Evolutionary conservation across 345 rosid genomes (phyloP), one percentile per base, ranked within the genome.

Genomic region (Gynandropsis gynandra): DNA sequence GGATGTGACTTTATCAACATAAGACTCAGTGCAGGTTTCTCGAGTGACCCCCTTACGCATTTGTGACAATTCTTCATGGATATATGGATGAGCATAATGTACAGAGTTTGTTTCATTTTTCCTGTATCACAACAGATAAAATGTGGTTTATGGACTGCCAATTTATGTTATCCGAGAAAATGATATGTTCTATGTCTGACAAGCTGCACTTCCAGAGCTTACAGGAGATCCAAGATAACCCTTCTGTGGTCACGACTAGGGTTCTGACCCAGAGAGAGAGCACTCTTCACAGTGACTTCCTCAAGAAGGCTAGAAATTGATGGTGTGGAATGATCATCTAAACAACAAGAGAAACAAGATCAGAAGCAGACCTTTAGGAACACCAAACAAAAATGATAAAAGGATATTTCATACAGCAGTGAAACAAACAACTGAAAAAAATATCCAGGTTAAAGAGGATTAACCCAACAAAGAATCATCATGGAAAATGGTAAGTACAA

Each of bases 31-130:
- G 64, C 54, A 42, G 46, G 61, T 70, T 59, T 48, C 50, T 47
- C 43, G 60, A 51, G 65, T 35, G 49, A 64, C 27, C 46, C 56
- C 68, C 48, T 56, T 48, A 42, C 69, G 77, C 63, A 79, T 48
- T 56, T 74, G 66, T 34, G 62, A 24, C 67, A 87, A 46, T 64
- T 74, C 69, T 64, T 71, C 68, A 11, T 31, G 66, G 63, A 77
- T 62, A 67, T 63, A 72, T 5, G 85, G 83, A 63, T 81, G 95
- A 64, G 74, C 62, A 61, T 59, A 74, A 58, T 52, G 69, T 56
- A 74, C 67, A 45, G 79, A 76, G 57, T 42, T 57, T 18, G 66
- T 55, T 45, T 71, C 75, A 40, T 52, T 38, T 66, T 76, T 68
- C 40, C 95, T 89, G 85, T 64, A 66, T 43, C 56, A 61, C 33